Percentiles rank a stretch among this genome's conserved stretches.
Evolutionary conservation across 163 green algal species (phyloP).

Genomic region (Scenedesmus sp.): DNA sequence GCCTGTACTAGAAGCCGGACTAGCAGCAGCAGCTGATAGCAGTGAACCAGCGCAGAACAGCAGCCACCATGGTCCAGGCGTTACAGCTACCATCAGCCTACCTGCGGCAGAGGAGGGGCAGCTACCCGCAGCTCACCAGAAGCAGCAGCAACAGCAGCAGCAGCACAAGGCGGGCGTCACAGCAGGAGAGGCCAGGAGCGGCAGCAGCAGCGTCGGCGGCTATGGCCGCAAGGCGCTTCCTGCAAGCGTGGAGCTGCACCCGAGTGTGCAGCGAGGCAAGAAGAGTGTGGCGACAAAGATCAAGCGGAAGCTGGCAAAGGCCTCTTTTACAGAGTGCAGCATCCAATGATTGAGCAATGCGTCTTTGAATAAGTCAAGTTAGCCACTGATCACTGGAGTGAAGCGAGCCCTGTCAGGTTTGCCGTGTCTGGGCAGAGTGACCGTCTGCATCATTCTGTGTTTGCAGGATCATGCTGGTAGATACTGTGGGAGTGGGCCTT

Average conservation of each 20-base stretch:
- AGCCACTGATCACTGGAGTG: no score
- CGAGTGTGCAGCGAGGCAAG: constrained; percentile 65
- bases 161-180: neutral
- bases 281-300: constrained; percentile 64
- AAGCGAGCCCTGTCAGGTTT: no score
- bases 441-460: no score
- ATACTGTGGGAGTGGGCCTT: no score
- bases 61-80: neutral
- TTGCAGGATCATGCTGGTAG: no score
- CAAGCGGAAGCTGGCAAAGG: constrained; percentile 22
- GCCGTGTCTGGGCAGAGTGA: no score
- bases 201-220: neutral
- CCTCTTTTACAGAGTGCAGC: constrained; percentile 33
- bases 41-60: neutral
- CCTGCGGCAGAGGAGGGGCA: neutral
- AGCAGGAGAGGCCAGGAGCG: neutral
- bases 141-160: neutral
- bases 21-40: neutral
- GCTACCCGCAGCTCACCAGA: no score
- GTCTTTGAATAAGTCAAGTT: neutral
- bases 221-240: constrained; percentile 1
- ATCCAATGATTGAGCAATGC: neutral
- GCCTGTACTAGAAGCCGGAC: neutral
- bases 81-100: neutral
- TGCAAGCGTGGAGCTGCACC: constrained; percentile 59